phyloP scores from a whole-genome alignment of 2,329 filamentous ascomycete genomes.

The Talaromyces verruculosus region DNA sequence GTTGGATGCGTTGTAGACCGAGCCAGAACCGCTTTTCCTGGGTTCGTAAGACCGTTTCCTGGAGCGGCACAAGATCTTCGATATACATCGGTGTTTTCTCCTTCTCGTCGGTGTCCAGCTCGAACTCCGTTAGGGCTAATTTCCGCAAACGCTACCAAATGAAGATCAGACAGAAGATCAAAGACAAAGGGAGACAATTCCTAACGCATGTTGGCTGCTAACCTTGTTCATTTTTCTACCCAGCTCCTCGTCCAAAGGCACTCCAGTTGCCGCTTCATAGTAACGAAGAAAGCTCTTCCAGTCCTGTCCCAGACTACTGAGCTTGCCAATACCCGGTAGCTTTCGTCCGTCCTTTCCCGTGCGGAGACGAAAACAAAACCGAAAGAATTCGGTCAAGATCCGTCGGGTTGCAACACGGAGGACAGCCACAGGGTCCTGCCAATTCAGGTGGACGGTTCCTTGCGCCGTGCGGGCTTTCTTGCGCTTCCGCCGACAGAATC shows the following conservation, averaged over 20 bases:
- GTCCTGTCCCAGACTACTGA: slow-evolving; percentile 18
- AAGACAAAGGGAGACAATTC: slow-evolving; percentile 21
- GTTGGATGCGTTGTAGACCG: slow-evolving; percentile 24
- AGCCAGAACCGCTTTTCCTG: slow-evolving; percentile 25
- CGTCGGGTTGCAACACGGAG: not conserved
- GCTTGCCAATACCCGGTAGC: slow-evolving; percentile 20
- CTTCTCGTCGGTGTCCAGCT: slow-evolving; percentile 22
- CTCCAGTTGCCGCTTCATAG: slow-evolving; percentile 21
- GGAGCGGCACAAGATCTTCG: slow-evolving; percentile 24
- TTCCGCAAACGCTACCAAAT: slow-evolving; percentile 25
- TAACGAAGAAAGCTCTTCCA: slow-evolving; percentile 20
- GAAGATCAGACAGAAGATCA: slow-evolving; percentile 17
- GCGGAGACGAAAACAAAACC: slow-evolving; percentile 23
- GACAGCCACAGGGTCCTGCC: not conserved
- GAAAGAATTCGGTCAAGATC: slow-evolving; percentile 6
- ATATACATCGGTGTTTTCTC: slow-evolving; percentile 26
- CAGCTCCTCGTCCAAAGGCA: not conserved
- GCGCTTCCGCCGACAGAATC: slow-evolving; percentile 4
- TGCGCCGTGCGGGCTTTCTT: not conserved
- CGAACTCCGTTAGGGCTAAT: slow-evolving; percentile 26
- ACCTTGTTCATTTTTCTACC: slow-evolving; percentile 23
- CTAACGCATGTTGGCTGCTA: slow-evolving; percentile 22
- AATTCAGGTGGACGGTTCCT: slow-evolving; percentile 5
- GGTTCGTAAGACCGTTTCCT: slow-evolving; percentile 23
- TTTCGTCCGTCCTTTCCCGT: slow-evolving; percentile 25